Base-by-base conservation (phyloP, 2,329 filamentous ascomycete genomes). In the Pseudogymnoascus sp. region DNA sequence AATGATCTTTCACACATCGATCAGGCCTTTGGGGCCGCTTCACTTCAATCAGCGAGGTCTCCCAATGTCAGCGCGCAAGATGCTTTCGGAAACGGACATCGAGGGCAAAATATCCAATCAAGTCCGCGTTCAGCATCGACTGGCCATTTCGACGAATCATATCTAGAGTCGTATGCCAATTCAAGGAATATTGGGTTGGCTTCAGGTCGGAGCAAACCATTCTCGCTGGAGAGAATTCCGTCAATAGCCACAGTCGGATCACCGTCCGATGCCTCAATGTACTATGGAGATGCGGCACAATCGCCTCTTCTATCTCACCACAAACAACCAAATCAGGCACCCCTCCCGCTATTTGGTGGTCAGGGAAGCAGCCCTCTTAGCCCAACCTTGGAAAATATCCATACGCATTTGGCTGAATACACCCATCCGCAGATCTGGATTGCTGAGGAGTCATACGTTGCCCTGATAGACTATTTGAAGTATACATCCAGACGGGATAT, bases 391-490 rank as follows among this genome's bases (percentile, higher is more conserved):
- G 47, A 31, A 34, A 54, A 62, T 14, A 31, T 45, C n/a, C 51
- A 62, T 57, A 23, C 31, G 8, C 42, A 54, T 4, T 12, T 62
- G 2, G 10, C 61, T 14, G 61, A 37, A 31, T 62, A 62, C 10
- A 62, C 40, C n/a, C 37, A 11, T 29, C 29, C 21, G 23, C 61
- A 62, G n/a, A 62, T 51, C n/a, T 62, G 61, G 61, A 5, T 62
- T 54, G 6, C 61, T 3, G 61, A 54, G 16, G 61, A 51, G 23
- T 57, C 61, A 26, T 62, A 62, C 18, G 23, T 36, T 16, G n/a
- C 61, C 8, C 16, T 62, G 23, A 57, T 40, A 36, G 51, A 62
- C 18, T 62, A 62, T 54, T n/a, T 62, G 23, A 62, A 54, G 40
- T 51, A 34, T 54, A 29, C 37, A 6, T 62, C 61, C 10, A 14